Evolutionary conservation across 2,329 filamentous ascomycete species (phyloP).

Genomic region (Hypoxylon sp.): DNA sequence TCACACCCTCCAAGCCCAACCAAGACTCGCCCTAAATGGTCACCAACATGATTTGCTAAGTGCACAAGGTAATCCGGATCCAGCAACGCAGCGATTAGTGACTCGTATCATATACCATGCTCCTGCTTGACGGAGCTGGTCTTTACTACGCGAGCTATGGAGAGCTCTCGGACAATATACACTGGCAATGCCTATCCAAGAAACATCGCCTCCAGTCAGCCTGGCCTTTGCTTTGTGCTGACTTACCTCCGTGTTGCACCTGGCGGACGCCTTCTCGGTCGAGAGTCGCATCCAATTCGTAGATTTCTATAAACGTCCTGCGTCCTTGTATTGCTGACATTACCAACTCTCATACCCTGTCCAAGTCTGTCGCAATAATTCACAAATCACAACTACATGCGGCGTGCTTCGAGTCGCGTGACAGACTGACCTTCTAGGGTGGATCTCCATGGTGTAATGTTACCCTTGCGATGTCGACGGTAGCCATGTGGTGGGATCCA

Average conservation of each 20-base stretch:
- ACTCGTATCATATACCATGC: constrained; percentile 36
- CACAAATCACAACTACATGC: constrained; percentile 32
- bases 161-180: constrained; percentile 28
- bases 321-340: constrained; percentile 34
- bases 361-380: constrained; percentile 26
- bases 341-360: constrained; percentile 23
- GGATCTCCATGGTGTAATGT: constrained; percentile 45
- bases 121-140: constrained; percentile 11
- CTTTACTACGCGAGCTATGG: constrained; percentile 39
- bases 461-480: constrained; percentile 43
- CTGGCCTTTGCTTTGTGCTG: constrained; percentile 37
- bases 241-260: constrained; percentile 39
- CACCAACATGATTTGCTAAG: constrained; percentile 40
- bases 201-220: constrained; percentile 32
- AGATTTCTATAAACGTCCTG: constrained; percentile 40
- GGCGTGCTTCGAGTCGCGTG: constrained; percentile 24
- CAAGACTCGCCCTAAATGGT: constrained; percentile 38
- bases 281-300: constrained; percentile 32
- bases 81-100: constrained; percentile 22
- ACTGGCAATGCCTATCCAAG: constrained; percentile 31
- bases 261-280: constrained; percentile 34
- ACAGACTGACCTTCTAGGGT: constrained; percentile 40
- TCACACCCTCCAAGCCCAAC: constrained; percentile 27
- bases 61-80: constrained; percentile 40
- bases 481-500: constrained; percentile 76